Conservation (phyloP, 1,284 basidiomycete species). For the Heterobasidion parviporum region DNA sequence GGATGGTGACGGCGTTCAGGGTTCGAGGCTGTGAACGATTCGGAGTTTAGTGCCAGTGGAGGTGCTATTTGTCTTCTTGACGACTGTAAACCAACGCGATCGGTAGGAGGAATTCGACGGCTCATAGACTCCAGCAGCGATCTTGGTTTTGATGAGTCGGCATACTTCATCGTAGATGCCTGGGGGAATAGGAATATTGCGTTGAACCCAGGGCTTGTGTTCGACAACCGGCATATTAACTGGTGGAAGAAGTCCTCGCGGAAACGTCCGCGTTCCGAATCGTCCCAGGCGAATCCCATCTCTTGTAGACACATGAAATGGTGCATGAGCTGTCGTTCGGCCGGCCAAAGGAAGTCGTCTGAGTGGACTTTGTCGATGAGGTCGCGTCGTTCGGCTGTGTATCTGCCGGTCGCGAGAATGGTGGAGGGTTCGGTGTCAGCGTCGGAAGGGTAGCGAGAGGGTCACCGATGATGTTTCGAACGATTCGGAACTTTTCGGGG, state of each 20-base stretch:
- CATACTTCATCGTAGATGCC: background rate
- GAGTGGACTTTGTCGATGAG: background rate
- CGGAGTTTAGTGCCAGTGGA: background rate
- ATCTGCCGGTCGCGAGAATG: background rate
- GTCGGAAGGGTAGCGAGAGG: background rate
- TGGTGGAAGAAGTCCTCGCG: background rate
- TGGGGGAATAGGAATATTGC: background rate
- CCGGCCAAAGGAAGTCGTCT: slow-evolving; percentile 4
- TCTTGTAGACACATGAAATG: background rate
- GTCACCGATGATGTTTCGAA: background rate
- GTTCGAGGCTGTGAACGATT: background rate
- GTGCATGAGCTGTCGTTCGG: background rate
- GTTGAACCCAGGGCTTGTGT: background rate
- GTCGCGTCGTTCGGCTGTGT: background rate
- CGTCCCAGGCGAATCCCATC: background rate
- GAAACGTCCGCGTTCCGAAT: background rate
- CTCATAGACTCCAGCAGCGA: background rate
- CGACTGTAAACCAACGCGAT: background rate
- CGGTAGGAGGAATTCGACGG: background rate
- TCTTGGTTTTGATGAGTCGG: background rate
- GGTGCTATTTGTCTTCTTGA: background rate
- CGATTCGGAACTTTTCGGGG: background rate
- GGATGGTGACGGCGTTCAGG: background rate
- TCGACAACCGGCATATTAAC: background rate
- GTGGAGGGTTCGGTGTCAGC: background rate